Evolutionary conservation across 352 stramenopile species (phyloP).

Genomic region (Globisporangium megalacanthum): DNA sequence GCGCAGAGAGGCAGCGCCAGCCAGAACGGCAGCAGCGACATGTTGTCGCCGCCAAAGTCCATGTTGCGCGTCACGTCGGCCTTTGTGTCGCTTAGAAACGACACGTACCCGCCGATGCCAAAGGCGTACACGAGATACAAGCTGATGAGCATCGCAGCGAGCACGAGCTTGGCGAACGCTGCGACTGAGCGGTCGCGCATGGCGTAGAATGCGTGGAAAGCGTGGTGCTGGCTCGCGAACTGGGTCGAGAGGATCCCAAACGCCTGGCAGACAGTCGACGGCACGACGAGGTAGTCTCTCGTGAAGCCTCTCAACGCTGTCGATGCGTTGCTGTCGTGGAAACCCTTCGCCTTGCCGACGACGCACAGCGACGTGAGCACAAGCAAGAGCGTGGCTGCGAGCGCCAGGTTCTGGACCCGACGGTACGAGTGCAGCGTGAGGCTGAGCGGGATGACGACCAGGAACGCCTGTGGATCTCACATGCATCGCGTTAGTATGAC

Average conservation of each 20-base stretch:
- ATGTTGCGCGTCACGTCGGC: slow-evolving; percentile 48
- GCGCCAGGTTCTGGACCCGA: slow-evolving; percentile 21
- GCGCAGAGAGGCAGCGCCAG: slow-evolving; percentile 33
- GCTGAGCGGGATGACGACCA: slow-evolving; percentile 35
- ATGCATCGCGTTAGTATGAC: background rate
- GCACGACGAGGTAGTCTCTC: slow-evolving; percentile 45
- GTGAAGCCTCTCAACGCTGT: slow-evolving; percentile 24
- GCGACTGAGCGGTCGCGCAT: slow-evolving; percentile 28
- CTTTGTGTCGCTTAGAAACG: slow-evolving; percentile 36
- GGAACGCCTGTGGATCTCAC: slow-evolving; percentile 17
- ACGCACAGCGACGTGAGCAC: slow-evolving; percentile 25
- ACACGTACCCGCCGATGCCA: slow-evolving; percentile 44
- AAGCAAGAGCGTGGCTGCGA: slow-evolving; percentile 19
- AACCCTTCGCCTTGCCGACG: slow-evolving; percentile 19
- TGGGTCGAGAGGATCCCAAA: slow-evolving; percentile 40
- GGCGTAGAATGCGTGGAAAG: slow-evolving; percentile 49
- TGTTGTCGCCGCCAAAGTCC: slow-evolving; percentile 23
- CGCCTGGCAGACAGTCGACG: slow-evolving; percentile 35
- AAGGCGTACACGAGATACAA: slow-evolving; percentile 31
- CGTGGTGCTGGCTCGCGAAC: slow-evolving; percentile 42
- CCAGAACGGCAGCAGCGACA: slow-evolving; percentile 32
- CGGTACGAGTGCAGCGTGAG: slow-evolving; percentile 26
- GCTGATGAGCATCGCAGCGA: slow-evolving; percentile 23
- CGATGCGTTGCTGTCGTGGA: slow-evolving; percentile 21
- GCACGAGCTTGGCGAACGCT: slow-evolving; percentile 28